Base-by-base conservation (phyloP, 176 grass and related monocot genomes). In the Coix lacrymajobi region DNA sequence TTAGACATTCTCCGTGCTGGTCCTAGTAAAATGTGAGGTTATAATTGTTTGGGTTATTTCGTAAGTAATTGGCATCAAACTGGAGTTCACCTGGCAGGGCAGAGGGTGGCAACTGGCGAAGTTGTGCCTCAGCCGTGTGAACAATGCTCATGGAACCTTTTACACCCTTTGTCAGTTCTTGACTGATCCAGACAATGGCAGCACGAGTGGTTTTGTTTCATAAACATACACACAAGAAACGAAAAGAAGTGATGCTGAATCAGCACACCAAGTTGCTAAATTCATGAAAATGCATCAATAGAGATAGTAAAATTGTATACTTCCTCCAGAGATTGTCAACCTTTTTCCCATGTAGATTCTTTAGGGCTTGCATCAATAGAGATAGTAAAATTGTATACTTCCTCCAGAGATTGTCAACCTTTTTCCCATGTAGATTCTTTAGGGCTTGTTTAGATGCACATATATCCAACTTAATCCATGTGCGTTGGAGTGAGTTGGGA, bases 131-230 rank as follows among this genome's bases (percentile, higher is more conserved):
- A 15, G 83, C 85, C 36, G 87, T 73, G 76, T 92, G 89, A 78
- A 97, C 28, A 31, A 86, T 73, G 73, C 72, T 81, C 48, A 88
- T 90, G 11, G 91, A 92, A 81, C 67, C 82, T 86, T 39, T 92
- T 12, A 94, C 82, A 41, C 87, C 79, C 68, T 88, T 88, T 49
- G 48, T 88, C 66, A 97, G 49, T 75, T 94, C 85, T 89, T 92
- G 87, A 34, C 94, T 97, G 85, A 37, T 75, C 33, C 34, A 87
- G 15, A 82, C 20, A 93, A 86, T 46, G 22, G 0, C 10, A 37
- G 20, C 49, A 81, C 67, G 43, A 80, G 28, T 62, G 48, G 7
- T 45, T 84, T 28, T 51, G 24, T 85, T 49, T 15, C 78, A 51
- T 22, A 71, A 49, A 39, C 24, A 66, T 12, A n/a, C 0, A n/a